phyloP scores from a whole-genome alignment of 306 rosid species.

The Cucumis hystrix region DNA sequence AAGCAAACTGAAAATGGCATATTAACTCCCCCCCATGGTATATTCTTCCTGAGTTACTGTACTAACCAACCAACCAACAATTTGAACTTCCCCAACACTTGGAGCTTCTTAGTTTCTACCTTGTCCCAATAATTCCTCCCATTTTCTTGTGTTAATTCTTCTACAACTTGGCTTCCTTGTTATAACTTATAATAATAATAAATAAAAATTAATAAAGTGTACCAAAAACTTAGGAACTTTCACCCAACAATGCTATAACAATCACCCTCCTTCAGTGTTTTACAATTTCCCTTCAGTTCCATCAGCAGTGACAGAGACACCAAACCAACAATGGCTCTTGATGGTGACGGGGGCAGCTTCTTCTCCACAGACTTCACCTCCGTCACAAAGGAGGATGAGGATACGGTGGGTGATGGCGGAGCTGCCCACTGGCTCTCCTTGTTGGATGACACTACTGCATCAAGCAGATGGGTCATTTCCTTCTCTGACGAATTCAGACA shows the following conservation, averaged over 20 bases:
- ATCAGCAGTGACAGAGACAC: neutral
- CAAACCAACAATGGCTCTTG: neutral
- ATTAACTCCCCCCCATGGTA: too few relatives aligned
- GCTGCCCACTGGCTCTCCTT: neutral
- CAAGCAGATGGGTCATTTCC: slow-evolving; percentile 10
- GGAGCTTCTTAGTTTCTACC: neutral
- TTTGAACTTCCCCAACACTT: neutral
- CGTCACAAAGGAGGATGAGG: neutral
- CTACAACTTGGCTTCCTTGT: neutral
- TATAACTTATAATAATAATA: neutral
- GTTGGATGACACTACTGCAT: neutral
- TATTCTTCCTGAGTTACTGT: neutral
- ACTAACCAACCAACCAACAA: neutral
- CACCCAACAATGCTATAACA: neutral
- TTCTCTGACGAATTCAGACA: slow-evolving; percentile 28
- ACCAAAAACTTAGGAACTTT: neutral
- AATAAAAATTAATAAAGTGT: neutral
- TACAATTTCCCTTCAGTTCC: neutral
- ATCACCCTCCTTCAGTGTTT: neutral
- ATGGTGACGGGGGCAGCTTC: neutral
- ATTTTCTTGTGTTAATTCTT: neutral
- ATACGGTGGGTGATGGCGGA: neutral
- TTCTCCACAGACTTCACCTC: neutral
- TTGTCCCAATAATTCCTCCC: neutral
- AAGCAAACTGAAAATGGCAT: too few relatives aligned